Evolutionary conservation across 345 rosid species (phyloP).

Genomic region (Camelina neglecta): DNA sequence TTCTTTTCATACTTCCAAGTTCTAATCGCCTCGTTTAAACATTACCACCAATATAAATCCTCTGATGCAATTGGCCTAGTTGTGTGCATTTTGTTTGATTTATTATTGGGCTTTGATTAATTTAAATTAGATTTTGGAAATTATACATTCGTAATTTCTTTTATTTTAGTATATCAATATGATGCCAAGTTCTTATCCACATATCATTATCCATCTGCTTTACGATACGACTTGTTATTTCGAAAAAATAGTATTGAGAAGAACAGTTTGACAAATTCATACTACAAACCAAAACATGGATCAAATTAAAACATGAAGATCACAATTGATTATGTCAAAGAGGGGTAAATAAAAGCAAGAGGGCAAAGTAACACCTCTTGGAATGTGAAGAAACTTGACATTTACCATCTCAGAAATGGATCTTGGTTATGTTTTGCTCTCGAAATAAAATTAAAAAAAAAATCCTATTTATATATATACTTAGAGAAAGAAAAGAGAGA

Average conservation of each 20-base stretch:
- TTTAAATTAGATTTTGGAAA: neutral
- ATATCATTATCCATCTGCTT: conserved; percentile 8
- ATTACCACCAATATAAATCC: neutral
- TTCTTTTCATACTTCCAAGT: neutral
- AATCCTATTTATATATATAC: conserved; percentile 42
- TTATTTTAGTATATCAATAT: neutral
- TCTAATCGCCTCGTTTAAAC: neutral
- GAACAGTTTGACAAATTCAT: neutral
- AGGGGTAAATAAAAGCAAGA: conserved; percentile 8
- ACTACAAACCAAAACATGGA: conserved; percentile 17
- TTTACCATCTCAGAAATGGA: conserved; percentile 42
- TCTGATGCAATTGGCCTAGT: neutral
- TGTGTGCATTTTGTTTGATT: neutral
- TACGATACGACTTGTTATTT: neutral
- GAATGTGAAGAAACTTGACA: conserved; percentile 42
- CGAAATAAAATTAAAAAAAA: conserved; percentile 21
- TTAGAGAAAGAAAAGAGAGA: neutral
- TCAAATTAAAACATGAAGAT: conserved; percentile 26
- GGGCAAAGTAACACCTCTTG: conserved; percentile 29
- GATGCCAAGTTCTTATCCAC: neutral
- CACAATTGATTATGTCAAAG: conserved; percentile 39
- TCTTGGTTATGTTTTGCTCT: conserved; percentile 38
- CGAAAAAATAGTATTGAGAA: neutral
- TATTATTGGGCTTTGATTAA: neutral
- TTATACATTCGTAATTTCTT: neutral